Evolutionary conservation across 768 basidiomycete genomes (phyloP).

Genomic region (Podaxis carcinomalis): DNA sequence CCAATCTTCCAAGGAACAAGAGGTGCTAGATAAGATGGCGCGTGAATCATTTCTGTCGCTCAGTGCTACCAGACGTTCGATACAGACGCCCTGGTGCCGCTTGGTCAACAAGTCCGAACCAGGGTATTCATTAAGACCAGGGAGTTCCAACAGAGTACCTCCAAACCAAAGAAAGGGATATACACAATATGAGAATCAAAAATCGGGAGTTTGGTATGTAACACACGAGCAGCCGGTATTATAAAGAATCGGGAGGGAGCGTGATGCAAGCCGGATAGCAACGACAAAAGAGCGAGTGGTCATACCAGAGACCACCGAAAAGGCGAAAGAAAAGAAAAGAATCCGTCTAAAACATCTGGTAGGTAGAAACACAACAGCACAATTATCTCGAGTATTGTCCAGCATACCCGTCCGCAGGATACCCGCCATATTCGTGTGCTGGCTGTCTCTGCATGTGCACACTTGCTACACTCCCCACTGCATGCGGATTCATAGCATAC

Average conservation of each 20-base stretch:
- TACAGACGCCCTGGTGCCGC: no score
- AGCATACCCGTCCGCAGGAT: not conserved
- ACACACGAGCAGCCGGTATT: not conserved
- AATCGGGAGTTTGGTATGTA: not conserved
- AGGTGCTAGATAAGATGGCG: no score
- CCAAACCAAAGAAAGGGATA: not conserved
- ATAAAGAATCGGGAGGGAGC: not conserved
- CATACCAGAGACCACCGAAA: conserved; percentile 11
- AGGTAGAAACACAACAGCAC: not conserved
- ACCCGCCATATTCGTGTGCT: not conserved
- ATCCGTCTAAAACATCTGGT: not conserved
- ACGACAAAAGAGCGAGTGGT: not conserved
- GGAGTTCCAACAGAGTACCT: not conserved
- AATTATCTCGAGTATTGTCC: conserved; percentile 9
- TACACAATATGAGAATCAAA: not conserved
- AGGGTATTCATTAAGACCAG: not conserved
- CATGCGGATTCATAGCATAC: conserved; percentile 8
- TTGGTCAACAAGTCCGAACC: not conserved
- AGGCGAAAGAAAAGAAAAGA: not conserved
- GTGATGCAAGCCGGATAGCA: not conserved
- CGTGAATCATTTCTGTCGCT: no score
- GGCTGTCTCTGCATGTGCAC: conserved; percentile 6
- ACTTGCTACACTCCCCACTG: conserved; percentile 4
- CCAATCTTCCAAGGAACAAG: no score
- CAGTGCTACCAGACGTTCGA: no score